Evolutionary conservation across 208 protist species (phyloP), one percentile per base, ranked within the genome.

Genomic region (Leishmania arabica): DNA sequence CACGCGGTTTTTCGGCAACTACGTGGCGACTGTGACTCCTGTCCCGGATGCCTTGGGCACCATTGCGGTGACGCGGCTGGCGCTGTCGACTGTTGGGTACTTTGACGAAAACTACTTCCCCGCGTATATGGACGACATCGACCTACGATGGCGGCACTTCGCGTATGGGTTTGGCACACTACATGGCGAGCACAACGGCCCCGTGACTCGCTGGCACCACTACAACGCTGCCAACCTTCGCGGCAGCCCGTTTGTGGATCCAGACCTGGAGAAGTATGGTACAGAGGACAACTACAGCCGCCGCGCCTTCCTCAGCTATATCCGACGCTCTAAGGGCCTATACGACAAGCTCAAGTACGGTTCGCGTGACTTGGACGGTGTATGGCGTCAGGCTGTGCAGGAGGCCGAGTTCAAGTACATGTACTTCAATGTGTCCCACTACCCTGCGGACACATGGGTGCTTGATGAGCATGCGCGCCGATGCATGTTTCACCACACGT

Each of bases 81-180:
- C 82, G 49, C 75, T 91, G 2, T 80, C 77, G 15, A 81, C 73
- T 24, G 82, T 80, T 9, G 88, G 85, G 19, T 85, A 83, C 65
- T 87, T 90, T 64, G 87, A 90, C 69, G 87, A 90, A 75, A 90
- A 90, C 76, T 88, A 77, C 72, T 90, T 83, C 53, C 87, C 87
- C 31, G 83, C 80, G 2, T 88, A 88, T 77, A 80, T 90, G 72
- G 87, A 90, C 34, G 87, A 90, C 66, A 81, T 86, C 79, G 88
- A 91, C 73, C 64, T 77, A 17, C 70, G 62, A 0, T 85, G 75
- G 77, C 88, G 88, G 6, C 78, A 77, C 2, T 77, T 77, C 24
- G 42, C 78, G 1, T 82, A 82, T 49, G 78, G 78, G 0, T 82
- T 82, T 47, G 2, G 4, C 1, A 49, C 40, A 11, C 73, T 82